Base-by-base conservation (phyloP, 2,329 filamentous ascomycete genomes). In the Diplodia sapinea region DNA sequence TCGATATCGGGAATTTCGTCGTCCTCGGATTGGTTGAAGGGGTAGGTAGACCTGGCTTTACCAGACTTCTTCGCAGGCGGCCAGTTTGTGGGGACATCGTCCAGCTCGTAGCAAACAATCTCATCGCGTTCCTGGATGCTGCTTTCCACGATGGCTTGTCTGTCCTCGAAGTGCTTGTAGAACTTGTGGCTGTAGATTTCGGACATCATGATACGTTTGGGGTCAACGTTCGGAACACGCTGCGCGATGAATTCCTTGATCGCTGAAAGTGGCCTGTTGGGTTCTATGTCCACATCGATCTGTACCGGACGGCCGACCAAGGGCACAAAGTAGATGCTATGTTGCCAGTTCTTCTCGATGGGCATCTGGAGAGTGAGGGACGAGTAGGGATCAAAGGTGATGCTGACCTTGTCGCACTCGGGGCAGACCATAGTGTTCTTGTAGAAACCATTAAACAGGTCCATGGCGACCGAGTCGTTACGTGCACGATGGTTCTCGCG, bases 301-400 rank as follows among this genome's bases (percentile, higher is more conserved):
- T 86, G 82, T 63, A 94, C 84, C 0, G 93, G 91, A 2, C 82
- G 81, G 66, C 91, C 88, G 68, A 90, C 88, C 1, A 95, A 81
- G 2, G 94, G 93, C 69, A 92, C 90, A 76, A 91, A 97, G 66
- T 87, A 89, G 72, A 98, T 82, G 1, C 85, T 84, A 71, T 90
- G 90, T 68, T 83, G 85, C 91, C 93, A 97, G 54, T 92, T 86
- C 71, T 90, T 93, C 77, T 95, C 91, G 66, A 97, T 88, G 0
- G 95, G 95, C 40, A 99, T 82, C 68, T 96, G 95, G 29, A 99
- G 82, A 0, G 95, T 97, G 68, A 99, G 82, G 71, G 96, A 95
- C 78, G 93, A 97, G 83, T 96, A 99, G 0, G 95, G 95, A 77
- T 99, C 95, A 75, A 99, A 99, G 0, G 95, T 98, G 73, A 99